These are phyloP conservation scores for Astragalus glycyphyllos DNA, from an alignment of 306 rosid species.

Conservation along the genomic window DNA sequence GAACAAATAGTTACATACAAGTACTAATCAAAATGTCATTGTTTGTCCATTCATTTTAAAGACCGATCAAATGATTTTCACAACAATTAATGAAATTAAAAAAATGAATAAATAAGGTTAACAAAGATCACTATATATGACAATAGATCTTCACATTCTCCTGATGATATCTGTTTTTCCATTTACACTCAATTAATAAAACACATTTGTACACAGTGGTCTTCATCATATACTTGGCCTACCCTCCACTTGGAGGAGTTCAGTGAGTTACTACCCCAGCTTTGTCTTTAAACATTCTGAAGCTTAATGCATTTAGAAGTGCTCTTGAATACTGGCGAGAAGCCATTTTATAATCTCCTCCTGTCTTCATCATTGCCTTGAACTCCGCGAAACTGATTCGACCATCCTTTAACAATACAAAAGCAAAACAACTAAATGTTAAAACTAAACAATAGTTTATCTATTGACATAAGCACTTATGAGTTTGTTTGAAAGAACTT, in stretches of 20 bases:
- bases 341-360: constrained; percentile 93
- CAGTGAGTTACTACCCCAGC: constrained; percentile 38
- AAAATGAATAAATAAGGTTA: background rate
- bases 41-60: background rate
- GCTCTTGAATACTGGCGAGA: constrained; percentile 93
- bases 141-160: constrained; percentile 38
- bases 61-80: constrained; percentile 3
- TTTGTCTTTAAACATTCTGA: constrained; percentile 73
- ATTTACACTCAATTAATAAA: constrained; percentile 22
- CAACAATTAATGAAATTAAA: constrained; percentile 39
- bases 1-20: background rate
- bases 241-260: background rate
- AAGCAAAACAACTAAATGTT: background rate
- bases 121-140: constrained; percentile 26
- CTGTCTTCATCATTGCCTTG: constrained; percentile 88
- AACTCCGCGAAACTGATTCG: constrained; percentile 83
- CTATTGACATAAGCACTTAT: too few relatives aligned
- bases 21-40: constrained; percentile 16
- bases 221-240: constrained; percentile 31
- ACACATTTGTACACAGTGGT: constrained; percentile 41
- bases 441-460: background rate
- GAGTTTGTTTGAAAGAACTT: too few relatives aligned
- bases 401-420: constrained; percentile 65
- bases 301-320: constrained; percentile 76
- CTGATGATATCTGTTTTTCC: constrained; percentile 20